Base-by-base conservation (phyloP, 2,329 filamentous ascomycete species). In the Aspergillus alliaceus region DNA sequence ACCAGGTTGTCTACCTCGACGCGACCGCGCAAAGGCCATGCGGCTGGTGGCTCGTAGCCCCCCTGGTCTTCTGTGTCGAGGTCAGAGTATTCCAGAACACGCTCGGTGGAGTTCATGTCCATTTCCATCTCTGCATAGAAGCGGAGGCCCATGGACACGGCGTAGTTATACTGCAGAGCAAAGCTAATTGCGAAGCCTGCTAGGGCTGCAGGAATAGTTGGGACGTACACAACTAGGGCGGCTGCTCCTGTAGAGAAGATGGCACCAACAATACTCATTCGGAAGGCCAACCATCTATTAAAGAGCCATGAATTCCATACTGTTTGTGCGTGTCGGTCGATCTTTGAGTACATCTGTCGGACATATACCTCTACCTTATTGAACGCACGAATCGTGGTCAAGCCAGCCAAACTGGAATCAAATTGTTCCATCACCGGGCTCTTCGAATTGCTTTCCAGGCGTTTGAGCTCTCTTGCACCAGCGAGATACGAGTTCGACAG, bases 401-500 rank as follows among this genome's bases (percentile, higher is more conserved):
- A 84, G 12, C 90, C 90, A 0, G 84, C 82, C 9, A 93, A 81
- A 0, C 88, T 85, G 2, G 87, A 85, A 18, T 87, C 87, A 67
- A 93, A 93, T 63, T 90, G 85, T 69, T 93, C 90, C 65, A 91
- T 91, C 2, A 93, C 86, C 0, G 90, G 90, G 0, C 86, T 90
- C 72, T 91, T 92, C 56, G 85, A 82, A 6, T 82, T 90, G 61
- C 86, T 90, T 72, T 93, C 90, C 2, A 93, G 81, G 7, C 90
- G 82, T 74, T 92, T 67, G 31, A 68, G 49, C 14, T 66, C 61
- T 14, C 90, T 80, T 0, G 89, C 89, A 1, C 83, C 88, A 22
- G 82, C 74, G 5, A 93, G 80, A 67, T 90, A 93, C 40, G 77
- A 78, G 3, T 80, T 67, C 1, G 86, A 87, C 51, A 88, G 84